These are phyloP conservation scores for Thalassiosira livingstoniorum DNA, from an alignment of 352 stramenopile genomes.

Conservation along the genomic window DNA sequence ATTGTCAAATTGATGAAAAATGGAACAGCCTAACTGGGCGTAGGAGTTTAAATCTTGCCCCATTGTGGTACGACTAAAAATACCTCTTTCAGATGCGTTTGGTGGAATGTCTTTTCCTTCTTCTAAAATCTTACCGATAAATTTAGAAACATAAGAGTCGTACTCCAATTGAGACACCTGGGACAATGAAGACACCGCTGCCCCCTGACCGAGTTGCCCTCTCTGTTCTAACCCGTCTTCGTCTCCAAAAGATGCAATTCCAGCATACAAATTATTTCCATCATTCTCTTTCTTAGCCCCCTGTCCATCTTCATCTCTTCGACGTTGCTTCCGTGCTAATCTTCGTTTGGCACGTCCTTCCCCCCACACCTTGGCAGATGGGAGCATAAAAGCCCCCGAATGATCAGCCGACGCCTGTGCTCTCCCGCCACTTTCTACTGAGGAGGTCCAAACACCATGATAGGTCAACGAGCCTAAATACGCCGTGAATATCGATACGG, in stretches of 20 bases:
- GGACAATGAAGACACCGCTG: slow-evolving; percentile 25
- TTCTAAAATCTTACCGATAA: too few relatives aligned
- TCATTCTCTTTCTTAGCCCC: too few relatives aligned
- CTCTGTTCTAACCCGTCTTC: not conserved
- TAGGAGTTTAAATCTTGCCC: slow-evolving; percentile 52
- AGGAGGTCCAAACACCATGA: not conserved
- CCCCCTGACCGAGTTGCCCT: slow-evolving; percentile 22
- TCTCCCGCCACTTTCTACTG: too few relatives aligned
- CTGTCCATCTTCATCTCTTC: not conserved
- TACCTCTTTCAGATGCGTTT: too few relatives aligned
- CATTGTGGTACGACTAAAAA: slow-evolving; percentile 22
- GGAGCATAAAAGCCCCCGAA: slow-evolving; percentile 31
- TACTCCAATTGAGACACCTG: too few relatives aligned
- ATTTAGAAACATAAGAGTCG: too few relatives aligned
- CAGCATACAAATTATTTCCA: too few relatives aligned
- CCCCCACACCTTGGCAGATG: slow-evolving; percentile 41
- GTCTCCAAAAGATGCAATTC: too few relatives aligned
- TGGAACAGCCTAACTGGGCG: slow-evolving; percentile 37
- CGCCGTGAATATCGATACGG: slow-evolving; percentile 26
- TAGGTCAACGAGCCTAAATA: slow-evolving; percentile 27
- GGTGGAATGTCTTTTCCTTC: too few relatives aligned
- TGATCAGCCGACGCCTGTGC: too few relatives aligned
- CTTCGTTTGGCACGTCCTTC: slow-evolving; percentile 36
- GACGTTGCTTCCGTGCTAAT: slow-evolving; percentile 16
- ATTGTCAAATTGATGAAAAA: slow-evolving; percentile 39